Conservation (phyloP, 768 basidiomycete species). For the Serendipita indica region DNA sequence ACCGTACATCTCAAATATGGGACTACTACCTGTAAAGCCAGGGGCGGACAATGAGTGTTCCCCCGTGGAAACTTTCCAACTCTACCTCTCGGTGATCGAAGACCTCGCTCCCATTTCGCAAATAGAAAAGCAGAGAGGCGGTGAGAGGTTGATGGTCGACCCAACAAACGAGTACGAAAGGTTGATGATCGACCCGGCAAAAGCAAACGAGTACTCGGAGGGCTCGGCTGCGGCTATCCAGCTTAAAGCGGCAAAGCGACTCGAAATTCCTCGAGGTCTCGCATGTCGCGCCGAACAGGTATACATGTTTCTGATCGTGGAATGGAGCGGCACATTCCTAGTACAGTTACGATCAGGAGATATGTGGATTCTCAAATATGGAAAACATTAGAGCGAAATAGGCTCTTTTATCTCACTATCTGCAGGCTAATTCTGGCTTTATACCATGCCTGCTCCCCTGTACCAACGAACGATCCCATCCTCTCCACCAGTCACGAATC, state of each 20-base stretch:
- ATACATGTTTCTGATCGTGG: neutral
- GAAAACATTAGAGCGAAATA: too few relatives aligned
- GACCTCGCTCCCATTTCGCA: neutral
- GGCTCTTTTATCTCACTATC: too few relatives aligned
- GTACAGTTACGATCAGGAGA: neutral
- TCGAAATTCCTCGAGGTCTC: neutral
- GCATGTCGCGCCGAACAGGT: neutral
- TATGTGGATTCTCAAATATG: neutral
- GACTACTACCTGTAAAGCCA: neutral
- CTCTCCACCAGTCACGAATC: constrained; percentile 61
- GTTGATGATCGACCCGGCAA: neutral
- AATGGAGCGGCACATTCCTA: neutral
- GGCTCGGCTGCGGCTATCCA: neutral
- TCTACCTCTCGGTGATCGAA: neutral
- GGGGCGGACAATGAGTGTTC: neutral
- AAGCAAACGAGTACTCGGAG: neutral
- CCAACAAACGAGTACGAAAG: neutral
- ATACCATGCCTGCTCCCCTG: constrained; percentile 48
- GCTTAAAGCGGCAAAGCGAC: neutral
- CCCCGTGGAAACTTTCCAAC: neutral
- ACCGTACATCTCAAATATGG: neutral
- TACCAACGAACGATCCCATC: constrained; percentile 66
- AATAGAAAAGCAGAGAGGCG: neutral
- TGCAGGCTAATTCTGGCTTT: constrained; percentile 4
- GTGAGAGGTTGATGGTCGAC: neutral